Evolutionary conservation across 331 rosid genomes (phyloP).

Genomic region (Acacia pycnantha): DNA sequence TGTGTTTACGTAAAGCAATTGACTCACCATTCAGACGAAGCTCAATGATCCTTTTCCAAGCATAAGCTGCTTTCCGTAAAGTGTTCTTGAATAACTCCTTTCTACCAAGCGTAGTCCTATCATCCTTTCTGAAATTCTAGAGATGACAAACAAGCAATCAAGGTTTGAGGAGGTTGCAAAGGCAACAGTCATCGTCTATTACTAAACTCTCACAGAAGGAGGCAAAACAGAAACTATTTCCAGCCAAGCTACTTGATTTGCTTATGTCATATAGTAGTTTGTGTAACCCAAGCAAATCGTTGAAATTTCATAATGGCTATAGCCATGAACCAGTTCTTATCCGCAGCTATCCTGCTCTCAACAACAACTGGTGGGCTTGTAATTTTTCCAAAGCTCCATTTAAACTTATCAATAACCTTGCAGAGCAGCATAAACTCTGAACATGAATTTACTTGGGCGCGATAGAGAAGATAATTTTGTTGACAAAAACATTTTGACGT

Average conservation of each 20-base stretch:
- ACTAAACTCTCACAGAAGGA: neutral
- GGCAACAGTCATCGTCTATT: constrained; percentile 12
- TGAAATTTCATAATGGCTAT: neutral
- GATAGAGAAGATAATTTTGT: neutral
- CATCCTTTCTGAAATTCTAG: constrained; percentile 83
- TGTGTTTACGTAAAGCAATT: too few relatives aligned
- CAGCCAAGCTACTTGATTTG: neutral
- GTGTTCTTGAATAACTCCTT: constrained; percentile 86
- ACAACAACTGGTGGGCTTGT: neutral
- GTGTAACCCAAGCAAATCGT: constrained; percentile 10
- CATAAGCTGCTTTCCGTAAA: constrained; percentile 75
- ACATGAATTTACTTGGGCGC: neutral
- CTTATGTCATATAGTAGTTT: neutral
- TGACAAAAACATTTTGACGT: neutral
- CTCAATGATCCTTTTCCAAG: constrained; percentile 86
- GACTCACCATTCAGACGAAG: constrained; percentile 75
- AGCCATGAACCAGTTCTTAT: constrained; percentile 3
- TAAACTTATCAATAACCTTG: neutral
- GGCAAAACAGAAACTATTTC: neutral
- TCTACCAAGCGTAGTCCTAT: constrained; percentile 68
- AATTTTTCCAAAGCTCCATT: neutral
- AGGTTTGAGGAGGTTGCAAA: constrained; percentile 9
- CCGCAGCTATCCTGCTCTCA: neutral
- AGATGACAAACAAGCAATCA: constrained; percentile 18
- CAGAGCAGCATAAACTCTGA: constrained; percentile 1